Conservation (phyloP, 2,329 filamentous ascomycete species). For the Pestalotiopsis sp. region DNA sequence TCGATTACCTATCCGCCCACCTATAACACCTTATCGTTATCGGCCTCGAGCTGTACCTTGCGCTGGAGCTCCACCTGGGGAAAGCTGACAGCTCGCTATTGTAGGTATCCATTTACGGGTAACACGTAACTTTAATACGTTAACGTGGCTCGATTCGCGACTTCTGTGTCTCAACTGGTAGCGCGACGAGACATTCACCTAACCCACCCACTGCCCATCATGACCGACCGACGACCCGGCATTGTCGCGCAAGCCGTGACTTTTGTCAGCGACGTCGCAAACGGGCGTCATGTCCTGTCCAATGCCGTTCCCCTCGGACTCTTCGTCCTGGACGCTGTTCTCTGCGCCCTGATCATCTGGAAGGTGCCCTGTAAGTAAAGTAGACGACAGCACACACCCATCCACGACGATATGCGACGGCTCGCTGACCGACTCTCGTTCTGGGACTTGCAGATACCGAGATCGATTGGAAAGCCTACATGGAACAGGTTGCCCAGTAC, state of each 20-base stretch:
- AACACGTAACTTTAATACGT: background rate
- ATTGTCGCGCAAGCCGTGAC: conserved; percentile 29
- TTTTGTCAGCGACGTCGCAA: conserved; percentile 45
- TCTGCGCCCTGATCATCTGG: conserved; percentile 77
- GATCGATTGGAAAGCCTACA: conserved; percentile 97
- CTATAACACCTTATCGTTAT: too few relatives aligned
- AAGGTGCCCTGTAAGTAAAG: conserved; percentile 75
- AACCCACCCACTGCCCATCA: conserved; percentile 11
- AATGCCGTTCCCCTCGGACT: conserved; percentile 60
- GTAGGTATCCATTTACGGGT: background rate
- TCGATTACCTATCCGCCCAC: too few relatives aligned
- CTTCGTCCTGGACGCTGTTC: conserved; percentile 68
- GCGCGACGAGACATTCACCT: conserved; percentile 6
- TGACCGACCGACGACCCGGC: conserved; percentile 26
- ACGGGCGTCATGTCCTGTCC: conserved; percentile 52
- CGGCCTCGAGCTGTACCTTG: too few relatives aligned
- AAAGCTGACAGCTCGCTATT: background rate
- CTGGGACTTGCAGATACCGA: conserved; percentile 72
- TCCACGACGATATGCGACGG: background rate
- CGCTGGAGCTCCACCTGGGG: too few relatives aligned
- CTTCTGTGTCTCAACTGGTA: conserved; percentile 13
- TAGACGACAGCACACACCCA: background rate
- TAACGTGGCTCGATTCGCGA: conserved; percentile 12
- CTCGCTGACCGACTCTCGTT: background rate
- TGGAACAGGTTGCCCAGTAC: conserved; percentile 86